Base-by-base conservation (phyloP, 2,329 filamentous ascomycete species). In the Thelonectria discophora region DNA sequence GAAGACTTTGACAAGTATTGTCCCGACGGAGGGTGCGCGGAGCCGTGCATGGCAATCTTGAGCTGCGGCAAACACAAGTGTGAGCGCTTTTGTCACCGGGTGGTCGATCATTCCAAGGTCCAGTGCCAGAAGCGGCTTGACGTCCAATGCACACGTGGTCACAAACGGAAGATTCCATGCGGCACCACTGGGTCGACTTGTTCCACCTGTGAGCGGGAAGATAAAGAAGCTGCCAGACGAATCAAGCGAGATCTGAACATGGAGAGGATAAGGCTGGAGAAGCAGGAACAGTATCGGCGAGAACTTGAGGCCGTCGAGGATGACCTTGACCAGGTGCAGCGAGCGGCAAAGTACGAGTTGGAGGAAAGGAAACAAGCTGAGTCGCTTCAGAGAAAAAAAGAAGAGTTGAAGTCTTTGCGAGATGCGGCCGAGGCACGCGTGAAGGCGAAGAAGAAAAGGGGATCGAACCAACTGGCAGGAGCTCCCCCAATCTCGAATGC, bases 11-110 rank as follows among this genome's bases (percentile, higher is more conserved):
- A 87, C 3, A 71, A 62, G 0, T 74, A 83, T 17, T 90, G 85
- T 40, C 90, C 90, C 0, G 89, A 93, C 70, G 90, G 91, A 5
- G 91, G 91, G 0, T 93, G 90, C 64, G 77, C 77, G 0, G 79
- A 86, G 50, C 80, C 79, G 18, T 93, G 90, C 72, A 80, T 78
- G 1, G 75, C 68, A 0, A 67, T 73, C 2, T 76, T 92, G 2
- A 79, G 72, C 2, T 93, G 90, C 56, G 82, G 82, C 0, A 39
- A 81, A 1, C 90, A 93, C 64, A 69, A 69, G 0, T 93, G 91
- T 66, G 77, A 78, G 0, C 80, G 77, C 0, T 79, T 80, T 7
- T 94, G 91, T 59, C 91, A 94, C 73, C 81, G 84, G 0, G 64
- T 89, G 0, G 68, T 72, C 0, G 83, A 91, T 58, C 88, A 91